Base-by-base conservation (phyloP, 371 early-diverging fungal species). In the Mortierella sp. region DNA sequence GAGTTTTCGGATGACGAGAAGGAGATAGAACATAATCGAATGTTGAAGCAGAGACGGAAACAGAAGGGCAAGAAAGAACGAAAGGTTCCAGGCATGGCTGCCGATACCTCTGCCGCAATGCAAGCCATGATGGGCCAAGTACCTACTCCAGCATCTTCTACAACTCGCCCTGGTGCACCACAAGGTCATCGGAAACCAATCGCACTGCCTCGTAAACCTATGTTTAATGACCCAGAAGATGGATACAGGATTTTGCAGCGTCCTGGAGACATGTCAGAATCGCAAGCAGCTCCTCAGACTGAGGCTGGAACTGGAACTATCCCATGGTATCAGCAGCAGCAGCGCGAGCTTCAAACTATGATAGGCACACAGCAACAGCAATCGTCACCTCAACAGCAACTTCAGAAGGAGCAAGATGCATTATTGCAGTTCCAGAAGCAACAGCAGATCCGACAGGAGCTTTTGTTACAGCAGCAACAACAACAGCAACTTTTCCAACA, bases 1-100 rank as follows among this genome's bases (percentile, higher is more conserved):
- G 96, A 95, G 68, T 96, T 95, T 70, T 95, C 95, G 26, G 96
- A 96, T 78, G 96, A 96, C 78, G 96, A 96, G 73, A 80, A 91
- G 71, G 96, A 96, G 77, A 77, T 83, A 71, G 89, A 87, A 58
- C 83, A 87, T 64, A 90, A 85, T 59, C 70, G 86, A 54, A 73
- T 80, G 72, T 66, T 77, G 39, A 91, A 90, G 73, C 70, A 83
- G 32, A 66, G 76, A 39, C 60, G 67, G 47, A 72, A 73, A 54
- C 67, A 68, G 66, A 67, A 59, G 55, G 81, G 73, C 37, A 35
- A 16, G n/a, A 72, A 70, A 54, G 75, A 75, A 10, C 62, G 73
- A 24, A 78, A 73, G 40, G 52, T 32, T 3, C 70, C 66, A 12
- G 22, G 11, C 12, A 73, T 73, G 73, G 55, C 63, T 16, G 35